Base-by-base conservation (phyloP, 768 basidiomycete species). In the Paxillus involutus region DNA sequence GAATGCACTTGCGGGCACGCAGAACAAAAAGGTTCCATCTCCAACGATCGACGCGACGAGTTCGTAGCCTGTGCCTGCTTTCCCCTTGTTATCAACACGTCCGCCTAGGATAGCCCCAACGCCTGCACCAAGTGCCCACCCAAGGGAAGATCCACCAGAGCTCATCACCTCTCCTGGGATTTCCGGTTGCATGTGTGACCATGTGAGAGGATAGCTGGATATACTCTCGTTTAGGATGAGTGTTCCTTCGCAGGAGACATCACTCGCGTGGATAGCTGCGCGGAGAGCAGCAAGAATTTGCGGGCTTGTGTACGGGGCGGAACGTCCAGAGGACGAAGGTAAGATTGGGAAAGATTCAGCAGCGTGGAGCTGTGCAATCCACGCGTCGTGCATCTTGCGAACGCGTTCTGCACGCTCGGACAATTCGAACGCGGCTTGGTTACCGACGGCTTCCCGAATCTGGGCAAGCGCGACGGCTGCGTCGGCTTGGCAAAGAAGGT, bases 1-100 rank as follows among this genome's bases (percentile, higher is more conserved):
- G 67, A 79, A 89, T 1, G 80, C 80, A 0, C 84, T 79, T 32
- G 79, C 76, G 0, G 88, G 88, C 0, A 85, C 81, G 0, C 83
- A 77, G 59, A 89, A 89, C 63, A 89, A 61, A 59, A 76, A 90
- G 6, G 80, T 81, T 0, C 88, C 88, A 60, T 90, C 88, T 0
- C 88, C 88, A 3, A 88, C 83, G 24, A 90, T 71, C 1, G 73
- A 74, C 1, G 80, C 76, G 8, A 84, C 73, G 40, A 89, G 64
- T n/a, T 89, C 84, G 45, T 78, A 74, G 3, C 62, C 68, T 8
- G 68, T 65, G 4, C 57, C 55, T 11, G 49, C 44, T 13, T 67
- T 57, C 6, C 48, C 59, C 32, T 60, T 64, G 39, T 56, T 58
- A 3, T 64, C 63, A 26, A 48, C 58, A 16, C 65, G 58, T 3